phyloP scores from a whole-genome alignment of 1,284 basidiomycete genomes.

The Microbotryum intermedium region DNA sequence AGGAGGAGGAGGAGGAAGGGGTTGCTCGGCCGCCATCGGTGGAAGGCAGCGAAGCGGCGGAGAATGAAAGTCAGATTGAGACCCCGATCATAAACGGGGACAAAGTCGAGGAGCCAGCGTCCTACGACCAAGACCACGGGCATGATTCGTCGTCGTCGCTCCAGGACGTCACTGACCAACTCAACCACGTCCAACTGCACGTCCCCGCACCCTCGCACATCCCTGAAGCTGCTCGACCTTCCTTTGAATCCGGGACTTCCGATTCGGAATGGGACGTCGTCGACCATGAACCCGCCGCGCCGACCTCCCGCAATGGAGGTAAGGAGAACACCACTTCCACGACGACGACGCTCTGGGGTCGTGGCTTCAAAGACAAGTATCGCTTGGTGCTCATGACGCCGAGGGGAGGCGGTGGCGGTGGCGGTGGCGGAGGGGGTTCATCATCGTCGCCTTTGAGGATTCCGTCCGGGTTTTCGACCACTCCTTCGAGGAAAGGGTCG shows the following conservation, averaged over 20 bases:
- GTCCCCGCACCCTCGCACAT: neutral
- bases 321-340: constrained; percentile 14
- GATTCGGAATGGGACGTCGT: constrained; percentile 37
- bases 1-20: neutral
- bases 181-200: neutral
- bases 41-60: neutral
- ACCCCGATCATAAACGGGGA: neutral
- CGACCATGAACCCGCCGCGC: constrained; percentile 22
- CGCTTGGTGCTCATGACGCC: constrained; percentile 15
- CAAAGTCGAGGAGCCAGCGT: neutral
- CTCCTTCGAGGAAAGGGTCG: constrained; percentile 5
- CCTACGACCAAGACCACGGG: neutral
- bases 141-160: neutral
- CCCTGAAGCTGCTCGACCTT: neutral
- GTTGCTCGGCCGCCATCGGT: no score
- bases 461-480: neutral
- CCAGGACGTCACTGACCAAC: neutral
- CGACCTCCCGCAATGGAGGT: constrained; percentile 37
- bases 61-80: neutral
- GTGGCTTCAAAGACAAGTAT: constrained; percentile 37
- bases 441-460: constrained; percentile 1
- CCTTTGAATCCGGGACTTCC: neutral
- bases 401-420: neutral
- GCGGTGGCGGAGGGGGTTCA: neutral
- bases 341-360: constrained; percentile 35